Evolutionary conservation across 2,329 filamentous ascomycete species (phyloP).

Genomic region (Cladosporium sp.): DNA sequence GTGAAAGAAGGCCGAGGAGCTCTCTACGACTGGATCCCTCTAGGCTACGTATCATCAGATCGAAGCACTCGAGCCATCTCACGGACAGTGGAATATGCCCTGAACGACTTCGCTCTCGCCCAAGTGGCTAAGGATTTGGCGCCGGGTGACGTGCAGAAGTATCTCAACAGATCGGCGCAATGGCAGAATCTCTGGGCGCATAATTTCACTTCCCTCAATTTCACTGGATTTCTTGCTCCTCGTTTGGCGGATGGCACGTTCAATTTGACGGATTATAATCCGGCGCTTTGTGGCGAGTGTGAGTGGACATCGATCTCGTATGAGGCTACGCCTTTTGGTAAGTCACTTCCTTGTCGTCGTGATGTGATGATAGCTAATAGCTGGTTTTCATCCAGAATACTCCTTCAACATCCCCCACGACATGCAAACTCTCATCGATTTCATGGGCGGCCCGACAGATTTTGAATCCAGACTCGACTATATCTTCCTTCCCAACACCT

Average conservation of each 20-base stretch:
- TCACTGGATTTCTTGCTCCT: slow-evolving; percentile 29
- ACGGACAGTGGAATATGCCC: slow-evolving; percentile 39
- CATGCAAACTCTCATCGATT: slow-evolving; percentile 36
- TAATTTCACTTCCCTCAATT: slow-evolving; percentile 32
- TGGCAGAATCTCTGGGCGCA: slow-evolving; percentile 41
- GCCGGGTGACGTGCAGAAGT: slow-evolving; percentile 36
- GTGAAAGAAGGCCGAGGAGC: slow-evolving; percentile 41
- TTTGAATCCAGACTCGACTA: slow-evolving; percentile 40
- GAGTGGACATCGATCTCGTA: slow-evolving; percentile 40
- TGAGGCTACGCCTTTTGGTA: slow-evolving; percentile 37
- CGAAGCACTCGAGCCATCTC: slow-evolving; percentile 35
- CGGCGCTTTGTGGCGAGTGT: slow-evolving; percentile 38
- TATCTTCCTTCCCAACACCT: slow-evolving; percentile 36
- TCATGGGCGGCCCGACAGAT: slow-evolving; percentile 37
- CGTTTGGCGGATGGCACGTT: slow-evolving; percentile 24
- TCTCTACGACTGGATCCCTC: slow-evolving; percentile 39
- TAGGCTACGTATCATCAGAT: slow-evolving; percentile 37
- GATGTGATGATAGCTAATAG: too few species aligned
- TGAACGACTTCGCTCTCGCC: slow-evolving; percentile 41
- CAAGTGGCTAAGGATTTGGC: slow-evolving; percentile 38
- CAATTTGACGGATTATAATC: slow-evolving; percentile 36
- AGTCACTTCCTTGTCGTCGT: too few species aligned
- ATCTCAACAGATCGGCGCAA: slow-evolving; percentile 35
- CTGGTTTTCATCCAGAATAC: too few species aligned
- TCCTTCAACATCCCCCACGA: slow-evolving; percentile 42